phyloP scores from a whole-genome alignment of 2,329 filamentous ascomycete genomes.

The Oidium heveae region DNA sequence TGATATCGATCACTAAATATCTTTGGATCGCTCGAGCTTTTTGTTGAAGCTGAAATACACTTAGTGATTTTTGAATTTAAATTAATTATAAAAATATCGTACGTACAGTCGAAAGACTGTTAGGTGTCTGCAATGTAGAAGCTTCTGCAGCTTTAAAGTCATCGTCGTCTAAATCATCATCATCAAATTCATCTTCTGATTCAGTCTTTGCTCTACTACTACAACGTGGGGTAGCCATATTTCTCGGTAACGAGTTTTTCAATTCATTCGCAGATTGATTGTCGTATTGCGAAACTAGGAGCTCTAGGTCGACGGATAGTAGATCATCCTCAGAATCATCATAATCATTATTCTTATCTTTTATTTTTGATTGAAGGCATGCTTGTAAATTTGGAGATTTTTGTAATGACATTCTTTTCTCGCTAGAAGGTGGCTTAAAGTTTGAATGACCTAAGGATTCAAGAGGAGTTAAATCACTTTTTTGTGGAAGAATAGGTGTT shows the following conservation, averaged over 20 bases:
- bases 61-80: constrained; percentile 27
- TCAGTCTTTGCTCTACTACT: constrained; percentile 16
- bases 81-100: constrained; percentile 14
- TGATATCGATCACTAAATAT: constrained; percentile 54
- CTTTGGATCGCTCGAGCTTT: constrained; percentile 59
- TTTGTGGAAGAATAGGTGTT: background rate
- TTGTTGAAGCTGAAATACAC: constrained; percentile 34
- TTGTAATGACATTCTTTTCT: constrained; percentile 4
- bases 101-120: constrained; percentile 26
- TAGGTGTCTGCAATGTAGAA: constrained; percentile 17
- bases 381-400: background rate
- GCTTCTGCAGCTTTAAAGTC: constrained; percentile 58
- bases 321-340: constrained; percentile 39
- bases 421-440: background rate
- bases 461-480: background rate
- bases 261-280: constrained; percentile 7
- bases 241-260: background rate
- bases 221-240: background rate
- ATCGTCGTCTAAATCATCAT: constrained; percentile 31
- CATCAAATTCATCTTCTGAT: constrained; percentile 51
- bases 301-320: constrained; percentile 30
- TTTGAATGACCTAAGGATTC: background rate
- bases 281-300: constrained; percentile 29
- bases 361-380: background rate
- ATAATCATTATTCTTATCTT: constrained; percentile 26